Percentiles rank a stretch among this genome's conserved stretches.
Conservation (phyloP, 441 rosid species). For the Adansonia grandidieri region DNA sequence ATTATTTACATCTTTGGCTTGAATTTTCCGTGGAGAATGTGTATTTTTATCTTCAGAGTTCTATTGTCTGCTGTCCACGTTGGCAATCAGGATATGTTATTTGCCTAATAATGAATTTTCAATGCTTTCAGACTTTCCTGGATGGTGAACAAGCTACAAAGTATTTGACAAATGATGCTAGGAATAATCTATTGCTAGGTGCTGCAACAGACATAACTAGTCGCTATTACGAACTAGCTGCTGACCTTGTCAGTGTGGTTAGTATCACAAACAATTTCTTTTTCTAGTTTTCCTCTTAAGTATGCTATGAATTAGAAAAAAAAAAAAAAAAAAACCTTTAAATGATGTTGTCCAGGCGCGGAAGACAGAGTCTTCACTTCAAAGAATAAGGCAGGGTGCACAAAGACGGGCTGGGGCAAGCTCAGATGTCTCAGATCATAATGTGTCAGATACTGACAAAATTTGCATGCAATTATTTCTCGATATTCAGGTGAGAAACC, state of each 20-base stretch:
- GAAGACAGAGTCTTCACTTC: constrained; percentile 84
- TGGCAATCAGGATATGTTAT: neutral
- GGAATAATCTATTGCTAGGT: constrained; percentile 54
- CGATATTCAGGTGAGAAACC: constrained; percentile 76
- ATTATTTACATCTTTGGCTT: neutral
- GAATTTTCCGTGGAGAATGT: constrained; percentile 17
- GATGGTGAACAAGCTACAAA: constrained; percentile 73
- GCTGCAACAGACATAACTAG: constrained; percentile 73
- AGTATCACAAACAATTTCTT: constrained; percentile 35
- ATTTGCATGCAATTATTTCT: constrained; percentile 94
- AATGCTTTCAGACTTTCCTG: constrained; percentile 59
- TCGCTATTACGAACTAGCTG: constrained; percentile 76
- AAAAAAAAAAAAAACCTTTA: neutral
- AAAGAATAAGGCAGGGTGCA: constrained; percentile 86
- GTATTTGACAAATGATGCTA: constrained; percentile 65
- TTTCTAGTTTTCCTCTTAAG: constrained; percentile 5
- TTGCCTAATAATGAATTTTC: neutral
- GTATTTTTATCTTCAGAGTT: neutral
- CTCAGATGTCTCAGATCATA: constrained; percentile 77
- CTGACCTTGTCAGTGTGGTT: constrained; percentile 86
- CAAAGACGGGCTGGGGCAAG: constrained; percentile 90
- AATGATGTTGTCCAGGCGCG: constrained; percentile 61
- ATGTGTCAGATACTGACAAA: constrained; percentile 85
- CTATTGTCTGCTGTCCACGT: neutral
- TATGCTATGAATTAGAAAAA: constrained; percentile 13